phyloP scores from a whole-genome alignment of 768 basidiomycete species.

The Phaffia australis region DNA sequence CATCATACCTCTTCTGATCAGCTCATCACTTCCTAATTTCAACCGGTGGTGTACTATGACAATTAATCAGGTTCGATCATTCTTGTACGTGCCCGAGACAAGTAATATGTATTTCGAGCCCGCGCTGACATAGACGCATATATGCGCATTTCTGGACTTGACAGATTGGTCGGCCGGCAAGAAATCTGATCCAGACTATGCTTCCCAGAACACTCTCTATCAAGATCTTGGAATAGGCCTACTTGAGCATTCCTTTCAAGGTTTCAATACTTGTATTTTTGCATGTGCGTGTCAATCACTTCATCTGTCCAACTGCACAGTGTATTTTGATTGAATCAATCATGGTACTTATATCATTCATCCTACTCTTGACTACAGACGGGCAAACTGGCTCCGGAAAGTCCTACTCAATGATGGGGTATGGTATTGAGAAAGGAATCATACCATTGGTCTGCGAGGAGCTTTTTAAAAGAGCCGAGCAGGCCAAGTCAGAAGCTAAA shows the following conservation, averaged over 20 bases:
- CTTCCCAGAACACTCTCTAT: constrained; percentile 87
- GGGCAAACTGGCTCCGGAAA: constrained; percentile 35
- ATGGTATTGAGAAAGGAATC: constrained; percentile 91
- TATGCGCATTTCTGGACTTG: no score
- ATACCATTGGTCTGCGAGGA: constrained; percentile 92
- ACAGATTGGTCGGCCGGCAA: constrained; percentile 15
- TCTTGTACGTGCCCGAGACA: background rate
- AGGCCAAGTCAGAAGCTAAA: constrained; percentile 53
- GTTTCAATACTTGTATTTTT: constrained; percentile 97
- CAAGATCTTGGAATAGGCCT: constrained; percentile 89
- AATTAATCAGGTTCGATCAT: constrained; percentile 16
- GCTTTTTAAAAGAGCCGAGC: constrained; percentile 70
- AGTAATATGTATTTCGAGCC: no score
- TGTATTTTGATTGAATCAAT: background rate
- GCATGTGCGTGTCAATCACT: constrained; percentile 64
- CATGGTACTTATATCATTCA: background rate
- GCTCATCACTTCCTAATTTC: background rate
- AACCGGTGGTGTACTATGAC: background rate
- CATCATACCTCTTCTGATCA: background rate
- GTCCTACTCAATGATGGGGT: constrained; percentile 43
- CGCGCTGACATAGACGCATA: no score
- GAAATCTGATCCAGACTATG: constrained; percentile 62
- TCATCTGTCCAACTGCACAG: constrained; percentile 8
- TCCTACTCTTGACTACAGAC: constrained; percentile 21
- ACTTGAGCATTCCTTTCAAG: constrained; percentile 86